Conservation (phyloP, 2,329 filamentous ascomycete genomes). For the Ascochyta viciae-villosae region DNA sequence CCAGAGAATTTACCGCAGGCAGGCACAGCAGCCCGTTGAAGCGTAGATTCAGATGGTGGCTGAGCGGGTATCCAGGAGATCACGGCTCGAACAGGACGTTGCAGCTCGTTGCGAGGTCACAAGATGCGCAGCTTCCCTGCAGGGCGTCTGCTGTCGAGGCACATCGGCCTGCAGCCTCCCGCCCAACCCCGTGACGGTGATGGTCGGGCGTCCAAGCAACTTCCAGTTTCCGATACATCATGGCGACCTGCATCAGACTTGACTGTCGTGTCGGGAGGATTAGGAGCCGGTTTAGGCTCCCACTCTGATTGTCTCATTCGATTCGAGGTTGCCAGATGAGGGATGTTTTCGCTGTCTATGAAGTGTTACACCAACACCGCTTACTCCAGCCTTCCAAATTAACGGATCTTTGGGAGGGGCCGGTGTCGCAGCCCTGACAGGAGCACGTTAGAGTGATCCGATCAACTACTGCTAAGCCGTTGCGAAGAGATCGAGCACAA, state of each 20-base stretch:
- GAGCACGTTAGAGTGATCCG: conserved; percentile 35
- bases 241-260: conserved; percentile 46
- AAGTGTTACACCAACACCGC: conserved; percentile 38
- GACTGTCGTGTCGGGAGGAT: conserved; percentile 37
- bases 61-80: conserved; percentile 38
- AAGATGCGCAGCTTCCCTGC: conserved; percentile 39
- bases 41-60: conserved; percentile 46
- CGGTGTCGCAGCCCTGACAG: conserved; percentile 34
- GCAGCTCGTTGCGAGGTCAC: conserved; percentile 40
- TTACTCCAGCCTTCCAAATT: conserved; percentile 36
- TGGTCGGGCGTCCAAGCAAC: conserved; percentile 38
- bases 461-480: conserved; percentile 27
- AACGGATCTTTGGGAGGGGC: conserved; percentile 25
- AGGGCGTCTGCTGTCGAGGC: conserved; percentile 39
- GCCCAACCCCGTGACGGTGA: conserved; percentile 41
- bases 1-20: conserved; percentile 37
- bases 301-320: conserved; percentile 41
- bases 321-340: conserved; percentile 21
- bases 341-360: conserved; percentile 20
- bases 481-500: conserved; percentile 13
- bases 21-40: conserved; percentile 47
- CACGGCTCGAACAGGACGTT: conserved; percentile 29
- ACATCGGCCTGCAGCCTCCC: conserved; percentile 48
- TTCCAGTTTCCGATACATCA: conserved; percentile 34
- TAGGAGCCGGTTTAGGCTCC: conserved; percentile 33